A percentile compares a stretch with the other conserved stretches of the same genome.
Evolutionary conservation across 768 basidiomycete genomes (phyloP).

Genomic region (Mycena belliarum): DNA sequence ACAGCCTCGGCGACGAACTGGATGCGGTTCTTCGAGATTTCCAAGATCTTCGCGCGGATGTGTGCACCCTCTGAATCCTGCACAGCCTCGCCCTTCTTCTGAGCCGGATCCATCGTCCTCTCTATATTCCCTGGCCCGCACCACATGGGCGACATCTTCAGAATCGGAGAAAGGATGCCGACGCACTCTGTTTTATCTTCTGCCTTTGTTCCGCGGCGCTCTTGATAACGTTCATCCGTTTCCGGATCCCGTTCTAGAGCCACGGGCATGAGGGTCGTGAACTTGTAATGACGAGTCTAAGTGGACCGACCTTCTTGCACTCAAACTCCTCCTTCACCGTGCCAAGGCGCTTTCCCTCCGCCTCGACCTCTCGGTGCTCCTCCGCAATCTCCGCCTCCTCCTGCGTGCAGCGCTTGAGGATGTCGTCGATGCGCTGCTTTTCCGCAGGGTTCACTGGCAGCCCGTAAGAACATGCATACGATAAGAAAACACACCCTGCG

Average conservation of each 20-base stretch:
- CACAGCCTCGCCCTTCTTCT: constrained; percentile 50
- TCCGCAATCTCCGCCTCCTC: constrained; percentile 39
- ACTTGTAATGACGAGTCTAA: too few relatives aligned
- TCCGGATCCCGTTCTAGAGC: constrained; percentile 22
- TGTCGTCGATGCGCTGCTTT: constrained; percentile 48
- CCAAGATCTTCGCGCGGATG: constrained; percentile 46
- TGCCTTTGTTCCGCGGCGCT: constrained; percentile 33
- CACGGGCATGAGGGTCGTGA: not conserved
- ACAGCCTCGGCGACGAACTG: constrained; percentile 56
- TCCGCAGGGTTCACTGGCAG: constrained; percentile 64
- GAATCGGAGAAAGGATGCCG: not conserved
- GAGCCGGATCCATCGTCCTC: constrained; percentile 39
- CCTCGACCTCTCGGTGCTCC: too few relatives aligned
- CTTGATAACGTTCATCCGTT: constrained; percentile 31
- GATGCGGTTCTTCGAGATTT: constrained; percentile 51
- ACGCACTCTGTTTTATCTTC: constrained; percentile 48
- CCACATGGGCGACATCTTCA: not conserved
- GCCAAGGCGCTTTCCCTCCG: constrained; percentile 39
- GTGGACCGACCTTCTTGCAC: too few relatives aligned
- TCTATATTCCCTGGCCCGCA: constrained; percentile 31
- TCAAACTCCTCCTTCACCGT: constrained; percentile 34
- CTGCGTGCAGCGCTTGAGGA: constrained; percentile 48
- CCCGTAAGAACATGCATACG: not conserved
- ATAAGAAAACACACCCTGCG: constrained; percentile 41
- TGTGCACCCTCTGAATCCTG: constrained; percentile 43